phyloP scores from a whole-genome alignment of 2,329 filamentous ascomycete species.

The Stachybotrys echinatus region DNA sequence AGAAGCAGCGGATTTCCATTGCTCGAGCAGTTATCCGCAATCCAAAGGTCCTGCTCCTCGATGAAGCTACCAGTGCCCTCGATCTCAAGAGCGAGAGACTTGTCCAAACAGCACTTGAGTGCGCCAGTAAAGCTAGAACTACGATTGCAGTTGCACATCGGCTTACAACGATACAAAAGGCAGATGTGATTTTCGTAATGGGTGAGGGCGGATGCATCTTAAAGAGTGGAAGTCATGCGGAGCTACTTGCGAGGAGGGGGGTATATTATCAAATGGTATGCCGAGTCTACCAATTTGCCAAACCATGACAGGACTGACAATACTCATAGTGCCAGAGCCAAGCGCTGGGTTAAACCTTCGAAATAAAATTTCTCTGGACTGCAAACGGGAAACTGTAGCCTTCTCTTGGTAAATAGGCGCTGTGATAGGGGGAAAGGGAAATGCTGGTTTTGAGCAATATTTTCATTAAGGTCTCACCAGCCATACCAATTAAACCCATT shows the following conservation, averaged over 20 bases:
- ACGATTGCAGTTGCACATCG: slow-evolving; percentile 75
- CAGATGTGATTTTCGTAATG: slow-evolving; percentile 75
- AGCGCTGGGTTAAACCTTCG: slow-evolving; percentile 51
- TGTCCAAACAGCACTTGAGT: slow-evolving; percentile 63
- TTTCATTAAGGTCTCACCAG: no score
- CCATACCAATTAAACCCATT: no score
- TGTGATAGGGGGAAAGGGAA: no score
- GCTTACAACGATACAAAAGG: slow-evolving; percentile 71
- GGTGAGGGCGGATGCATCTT: slow-evolving; percentile 55
- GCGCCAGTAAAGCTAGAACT: slow-evolving; percentile 52
- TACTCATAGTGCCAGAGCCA: slow-evolving; percentile 60
- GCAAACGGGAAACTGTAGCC: no score
- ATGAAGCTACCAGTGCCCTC: slow-evolving; percentile 67
- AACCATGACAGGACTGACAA: no score
- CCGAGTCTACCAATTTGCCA: slow-evolving; percentile 22
- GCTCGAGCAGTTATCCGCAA: slow-evolving; percentile 62
- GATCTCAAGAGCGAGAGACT: slow-evolving; percentile 58
- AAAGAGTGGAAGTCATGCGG: slow-evolving; percentile 47
- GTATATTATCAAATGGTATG: slow-evolving; percentile 58
- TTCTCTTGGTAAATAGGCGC: no score
- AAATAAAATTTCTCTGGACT: no score
- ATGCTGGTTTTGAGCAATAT: no score
- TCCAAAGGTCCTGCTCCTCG: slow-evolving; percentile 62
- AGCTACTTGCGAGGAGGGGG: slow-evolving; percentile 45
- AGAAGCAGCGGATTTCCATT: slow-evolving; percentile 68